phyloP scores from a whole-genome alignment of 208 protist species.

The Sergeia podlipaevii region DNA sequence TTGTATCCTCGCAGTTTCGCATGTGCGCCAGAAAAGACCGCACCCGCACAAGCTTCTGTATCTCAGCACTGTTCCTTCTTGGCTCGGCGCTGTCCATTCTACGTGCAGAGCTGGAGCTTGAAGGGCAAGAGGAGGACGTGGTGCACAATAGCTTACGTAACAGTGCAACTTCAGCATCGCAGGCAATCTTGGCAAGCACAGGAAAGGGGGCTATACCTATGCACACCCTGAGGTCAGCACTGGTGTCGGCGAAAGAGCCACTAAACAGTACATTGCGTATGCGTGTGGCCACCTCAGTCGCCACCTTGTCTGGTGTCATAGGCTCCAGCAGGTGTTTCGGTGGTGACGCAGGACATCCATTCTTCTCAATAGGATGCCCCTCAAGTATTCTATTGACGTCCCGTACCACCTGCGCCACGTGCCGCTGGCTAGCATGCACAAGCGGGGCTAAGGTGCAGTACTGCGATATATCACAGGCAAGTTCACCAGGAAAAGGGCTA shows the following conservation, averaged over 20 bases:
- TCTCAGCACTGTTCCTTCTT: too few species aligned
- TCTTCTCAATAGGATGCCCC: background rate
- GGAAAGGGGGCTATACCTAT: slow-evolving; percentile 60
- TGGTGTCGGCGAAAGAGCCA: slow-evolving; percentile 1
- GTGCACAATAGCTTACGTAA: slow-evolving; percentile 11
- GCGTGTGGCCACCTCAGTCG: slow-evolving; percentile 27
- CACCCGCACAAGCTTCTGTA: slow-evolving; percentile 28
- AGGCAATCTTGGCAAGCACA: slow-evolving; percentile 82
- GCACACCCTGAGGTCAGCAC: slow-evolving; percentile 29
- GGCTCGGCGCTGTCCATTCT: too few species aligned
- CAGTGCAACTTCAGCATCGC: slow-evolving; percentile 43
- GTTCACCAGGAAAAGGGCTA: slow-evolving; percentile 33
- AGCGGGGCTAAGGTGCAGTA: slow-evolving; percentile 36
- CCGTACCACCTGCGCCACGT: slow-evolving; percentile 28
- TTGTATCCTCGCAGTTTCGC: slow-evolving; percentile 16
- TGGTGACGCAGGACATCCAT: too few species aligned
- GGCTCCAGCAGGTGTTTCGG: too few species aligned
- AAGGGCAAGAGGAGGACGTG: too few species aligned
- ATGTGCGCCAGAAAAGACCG: slow-evolving; percentile 50
- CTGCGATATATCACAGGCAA: slow-evolving; percentile 48
- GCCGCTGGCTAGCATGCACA: slow-evolving; percentile 11
- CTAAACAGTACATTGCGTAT: slow-evolving; percentile 33
- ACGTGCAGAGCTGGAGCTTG: too few species aligned
- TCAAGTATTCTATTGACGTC: slow-evolving; percentile 17
- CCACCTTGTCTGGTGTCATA: slow-evolving; percentile 26